phyloP scores from a whole-genome alignment of 306 rosid species.

The Quercus gilva region DNA sequence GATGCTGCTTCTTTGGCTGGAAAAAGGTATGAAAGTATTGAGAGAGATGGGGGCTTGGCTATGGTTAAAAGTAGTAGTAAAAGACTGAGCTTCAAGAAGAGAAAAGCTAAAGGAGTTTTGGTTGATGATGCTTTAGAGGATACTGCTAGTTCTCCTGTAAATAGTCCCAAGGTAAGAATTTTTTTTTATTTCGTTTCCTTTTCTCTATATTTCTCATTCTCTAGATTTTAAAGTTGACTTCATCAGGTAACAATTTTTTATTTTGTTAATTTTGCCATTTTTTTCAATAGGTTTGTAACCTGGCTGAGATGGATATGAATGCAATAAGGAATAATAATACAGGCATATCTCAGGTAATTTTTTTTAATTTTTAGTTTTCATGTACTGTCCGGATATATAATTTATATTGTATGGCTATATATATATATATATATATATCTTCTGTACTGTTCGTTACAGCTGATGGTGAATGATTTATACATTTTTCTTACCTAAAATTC shows the following conservation, averaged over 20 bases:
- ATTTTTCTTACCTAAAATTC: neutral
- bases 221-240: neutral
- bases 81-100: conserved; percentile 44
- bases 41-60: conserved; percentile 10
- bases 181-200: neutral
- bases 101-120: conserved; percentile 37
- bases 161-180: conserved; percentile 59
- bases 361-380: neutral
- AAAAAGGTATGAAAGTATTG: conserved; percentile 10
- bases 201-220: neutral
- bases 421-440: no score
- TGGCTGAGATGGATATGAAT: conserved; percentile 18
- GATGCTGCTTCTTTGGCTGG: conserved; percentile 49
- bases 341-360: conserved; percentile 34
- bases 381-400: neutral
- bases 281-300: conserved; percentile 24
- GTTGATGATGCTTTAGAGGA: conserved; percentile 78
- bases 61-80: neutral
- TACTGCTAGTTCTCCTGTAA: conserved; percentile 85
- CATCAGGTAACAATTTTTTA: neutral
- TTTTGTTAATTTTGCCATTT: neutral
- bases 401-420: no score
- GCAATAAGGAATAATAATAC: conserved; percentile 7
- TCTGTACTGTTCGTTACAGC: neutral
- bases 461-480: neutral